A percentile compares a stretch with the other conserved stretches of the same genome.
Conservation (phyloP, 306 rosid species). For the Pyrus communis region DNA sequence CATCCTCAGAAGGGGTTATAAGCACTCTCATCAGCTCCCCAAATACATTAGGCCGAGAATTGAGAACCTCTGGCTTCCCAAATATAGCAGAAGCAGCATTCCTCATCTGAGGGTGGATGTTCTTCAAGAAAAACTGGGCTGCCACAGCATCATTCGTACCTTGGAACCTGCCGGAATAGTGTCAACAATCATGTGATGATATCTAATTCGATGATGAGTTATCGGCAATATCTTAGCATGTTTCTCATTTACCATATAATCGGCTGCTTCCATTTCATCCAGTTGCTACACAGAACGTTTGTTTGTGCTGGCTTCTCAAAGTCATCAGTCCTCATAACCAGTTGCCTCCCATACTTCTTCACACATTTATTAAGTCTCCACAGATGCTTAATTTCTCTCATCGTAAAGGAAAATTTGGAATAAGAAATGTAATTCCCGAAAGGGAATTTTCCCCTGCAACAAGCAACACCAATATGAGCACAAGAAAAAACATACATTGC, state of each 20-base stretch:
- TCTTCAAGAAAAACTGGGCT: slow-evolving; percentile 87
- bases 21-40: slow-evolving; percentile 94
- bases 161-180: slow-evolving; percentile 70
- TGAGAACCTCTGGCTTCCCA: slow-evolving; percentile 57
- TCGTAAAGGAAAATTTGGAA: slow-evolving; percentile 65
- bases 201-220: slow-evolving; percentile 5
- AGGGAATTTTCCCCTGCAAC: slow-evolving; percentile 74
- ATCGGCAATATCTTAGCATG: slow-evolving; percentile 1
- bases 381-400: slow-evolving; percentile 84
- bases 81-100: slow-evolving; percentile 65
- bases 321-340: slow-evolving; percentile 83
- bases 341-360: slow-evolving; percentile 54
- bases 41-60: slow-evolving; percentile 75
- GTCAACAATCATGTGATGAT: slow-evolving; percentile 24
- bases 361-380: slow-evolving; percentile 82
- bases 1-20: slow-evolving; percentile 70
- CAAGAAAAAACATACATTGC: not conserved
- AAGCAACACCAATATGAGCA: slow-evolving; percentile 20
- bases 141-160: slow-evolving; percentile 87
- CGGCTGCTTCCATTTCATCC: slow-evolving; percentile 90
- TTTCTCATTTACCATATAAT: slow-evolving; percentile 65
- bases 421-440: slow-evolving; percentile 81
- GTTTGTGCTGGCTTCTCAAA: slow-evolving; percentile 84
- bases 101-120: slow-evolving; percentile 74
- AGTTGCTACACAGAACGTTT: slow-evolving; percentile 81